phyloP scores from a whole-genome alignment of 1,139 yeast genomes.

The Hemisphaericaspora xylanilytica region DNA sequence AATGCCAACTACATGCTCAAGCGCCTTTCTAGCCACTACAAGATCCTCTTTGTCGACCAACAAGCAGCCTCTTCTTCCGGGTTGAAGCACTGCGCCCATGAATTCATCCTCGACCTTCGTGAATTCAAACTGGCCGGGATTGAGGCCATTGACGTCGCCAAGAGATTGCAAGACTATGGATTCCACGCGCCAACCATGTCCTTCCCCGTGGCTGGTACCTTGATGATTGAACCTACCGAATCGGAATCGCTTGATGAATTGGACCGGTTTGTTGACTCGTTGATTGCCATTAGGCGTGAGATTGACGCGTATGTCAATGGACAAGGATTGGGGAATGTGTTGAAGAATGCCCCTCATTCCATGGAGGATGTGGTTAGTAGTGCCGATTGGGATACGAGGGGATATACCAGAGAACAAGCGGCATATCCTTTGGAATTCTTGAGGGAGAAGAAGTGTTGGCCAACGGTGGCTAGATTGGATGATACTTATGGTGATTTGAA shows the following conservation, averaged over 20 bases:
- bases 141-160: constrained; percentile 95
- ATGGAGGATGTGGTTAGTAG: constrained; percentile 68
- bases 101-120: constrained; percentile 88
- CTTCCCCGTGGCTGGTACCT: constrained; percentile 95
- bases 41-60: constrained; percentile 69
- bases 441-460: constrained; percentile 85
- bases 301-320: constrained; percentile 74
- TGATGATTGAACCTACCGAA: constrained; percentile 98
- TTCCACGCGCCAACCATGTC: constrained; percentile 99
- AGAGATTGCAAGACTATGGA: constrained; percentile 95
- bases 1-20: constrained; percentile 95
- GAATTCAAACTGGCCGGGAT: constrained; percentile 78
- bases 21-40: constrained; percentile 66
- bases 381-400: constrained; percentile 73
- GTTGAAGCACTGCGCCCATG: constrained; percentile 89
- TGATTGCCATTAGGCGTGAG: constrained; percentile 79
- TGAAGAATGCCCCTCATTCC: constrained; percentile 92
- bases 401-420: constrained; percentile 90
- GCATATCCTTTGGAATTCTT: constrained; percentile 84
- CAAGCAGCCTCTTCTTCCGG: constrained; percentile 35
- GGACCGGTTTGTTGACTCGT: constrained; percentile 85
- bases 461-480: constrained; percentile 85
- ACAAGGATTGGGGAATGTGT: constrained; percentile 62
- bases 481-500: constrained; percentile 94
- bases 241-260: constrained; percentile 85